These are phyloP conservation scores for Corymbia calophylla DNA, from an alignment of 441 rosid species.

Conservation along the genomic window DNA sequence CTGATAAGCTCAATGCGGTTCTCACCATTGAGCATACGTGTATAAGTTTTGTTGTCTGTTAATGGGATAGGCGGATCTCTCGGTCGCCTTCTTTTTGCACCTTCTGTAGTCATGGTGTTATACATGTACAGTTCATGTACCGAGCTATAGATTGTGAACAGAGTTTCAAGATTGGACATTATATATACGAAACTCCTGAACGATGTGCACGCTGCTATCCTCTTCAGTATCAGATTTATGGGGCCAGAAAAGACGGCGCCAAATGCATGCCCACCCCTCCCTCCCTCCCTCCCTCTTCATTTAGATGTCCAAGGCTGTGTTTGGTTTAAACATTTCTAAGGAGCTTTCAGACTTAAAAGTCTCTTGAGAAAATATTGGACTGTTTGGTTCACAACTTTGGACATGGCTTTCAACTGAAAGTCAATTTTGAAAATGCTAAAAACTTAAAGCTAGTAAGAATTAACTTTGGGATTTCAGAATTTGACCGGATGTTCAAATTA, in stretches of 20 bases:
- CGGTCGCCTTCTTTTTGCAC: neutral
- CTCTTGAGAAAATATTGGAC: no score
- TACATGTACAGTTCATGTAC: neutral
- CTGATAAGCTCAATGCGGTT: neutral
- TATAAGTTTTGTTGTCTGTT: neutral
- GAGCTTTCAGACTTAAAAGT: no score
- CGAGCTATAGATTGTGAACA: neutral
- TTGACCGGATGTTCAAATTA: no score
- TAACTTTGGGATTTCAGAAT: no score
- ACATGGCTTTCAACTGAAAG: no score
- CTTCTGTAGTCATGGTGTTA: neutral
- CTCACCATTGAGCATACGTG: neutral
- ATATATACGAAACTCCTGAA: neutral
- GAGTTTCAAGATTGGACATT: neutral
- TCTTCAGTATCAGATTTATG: neutral
- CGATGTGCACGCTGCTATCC: neutral
- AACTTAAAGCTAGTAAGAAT: no score
- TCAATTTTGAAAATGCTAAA: no score
- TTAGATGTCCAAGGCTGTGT: neutral
- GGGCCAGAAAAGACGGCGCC: neutral
- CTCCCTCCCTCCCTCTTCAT: neutral
- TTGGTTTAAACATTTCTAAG: no score
- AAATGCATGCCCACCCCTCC: neutral
- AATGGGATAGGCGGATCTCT: neutral
- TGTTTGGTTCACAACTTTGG: no score